A percentile compares a stretch with the other conserved stretches of the same genome.
phyloP scores from a whole-genome alignment of 441 rosid species.

The Adansonia madagascariensis region DNA sequence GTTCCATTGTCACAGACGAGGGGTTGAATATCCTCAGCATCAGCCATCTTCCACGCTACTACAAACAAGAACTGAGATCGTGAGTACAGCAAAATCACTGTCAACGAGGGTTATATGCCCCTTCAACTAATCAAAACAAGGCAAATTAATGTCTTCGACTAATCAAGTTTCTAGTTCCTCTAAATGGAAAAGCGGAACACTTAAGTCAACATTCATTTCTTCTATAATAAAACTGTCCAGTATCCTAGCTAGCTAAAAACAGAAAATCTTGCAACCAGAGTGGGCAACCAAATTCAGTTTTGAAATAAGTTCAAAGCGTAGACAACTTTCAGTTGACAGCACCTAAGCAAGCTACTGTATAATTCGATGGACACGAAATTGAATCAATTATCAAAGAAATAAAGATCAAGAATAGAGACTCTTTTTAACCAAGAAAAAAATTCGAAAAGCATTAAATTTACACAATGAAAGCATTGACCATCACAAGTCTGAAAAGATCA shows the following conservation, averaged over 20 bases:
- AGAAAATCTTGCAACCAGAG: not conserved
- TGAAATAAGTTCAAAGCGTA: not conserved
- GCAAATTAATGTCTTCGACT: not conserved
- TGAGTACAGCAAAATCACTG: not conserved
- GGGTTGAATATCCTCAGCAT: slow-evolving; percentile 55
- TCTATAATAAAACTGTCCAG: not conserved
- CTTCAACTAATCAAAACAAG: not conserved
- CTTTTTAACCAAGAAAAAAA: not conserved
- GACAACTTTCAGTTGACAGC: not conserved
- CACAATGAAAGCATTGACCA: not conserved
- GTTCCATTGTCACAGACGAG: slow-evolving; percentile 60
- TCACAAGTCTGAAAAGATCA: not conserved
- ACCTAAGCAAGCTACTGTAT: not conserved
- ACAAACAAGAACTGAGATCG: not conserved
- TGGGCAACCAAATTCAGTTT: not conserved
- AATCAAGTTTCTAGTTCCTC: not conserved
- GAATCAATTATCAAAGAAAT: slow-evolving; percentile 6
- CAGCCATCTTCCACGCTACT: slow-evolving; percentile 46
- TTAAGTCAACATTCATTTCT: too few relatives aligned
- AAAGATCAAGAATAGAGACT: not conserved
- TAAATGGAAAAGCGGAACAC: too few relatives aligned
- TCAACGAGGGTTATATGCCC: not conserved
- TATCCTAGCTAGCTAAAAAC: not conserved
- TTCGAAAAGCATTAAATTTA: not conserved
- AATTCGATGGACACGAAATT: not conserved